Conservation (phyloP, 768 basidiomycete genomes). For the Mycena albidolilacea region DNA sequence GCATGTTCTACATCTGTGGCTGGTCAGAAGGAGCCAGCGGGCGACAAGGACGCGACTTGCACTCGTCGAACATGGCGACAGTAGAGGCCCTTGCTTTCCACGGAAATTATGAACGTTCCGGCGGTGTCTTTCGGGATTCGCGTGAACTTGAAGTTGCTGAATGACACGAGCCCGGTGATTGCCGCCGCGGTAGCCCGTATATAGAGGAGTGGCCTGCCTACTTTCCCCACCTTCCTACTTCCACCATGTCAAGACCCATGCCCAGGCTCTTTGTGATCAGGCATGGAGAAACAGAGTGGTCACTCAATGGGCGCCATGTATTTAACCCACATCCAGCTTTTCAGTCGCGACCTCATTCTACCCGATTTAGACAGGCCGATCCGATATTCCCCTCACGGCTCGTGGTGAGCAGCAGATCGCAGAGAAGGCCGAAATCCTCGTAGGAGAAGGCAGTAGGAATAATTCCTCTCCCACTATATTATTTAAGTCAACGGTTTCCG, state of each 20-base stretch:
- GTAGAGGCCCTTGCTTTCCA: neutral
- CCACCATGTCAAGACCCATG: constrained; percentile 50
- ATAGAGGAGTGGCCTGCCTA: too few species aligned
- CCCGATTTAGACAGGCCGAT: constrained; percentile 80
- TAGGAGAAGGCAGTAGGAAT: constrained; percentile 83
- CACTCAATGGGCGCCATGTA: constrained; percentile 73
- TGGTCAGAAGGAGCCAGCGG: constrained; percentile 28
- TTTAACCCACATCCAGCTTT: constrained; percentile 8
- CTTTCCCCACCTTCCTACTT: too few species aligned
- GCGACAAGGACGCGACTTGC: constrained; percentile 54
- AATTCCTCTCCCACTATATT: constrained; percentile 3
- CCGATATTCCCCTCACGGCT: constrained; percentile 89
- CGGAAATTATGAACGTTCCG: neutral
- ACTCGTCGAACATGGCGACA: constrained; percentile 74
- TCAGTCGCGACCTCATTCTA: neutral
- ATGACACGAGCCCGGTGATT: neutral
- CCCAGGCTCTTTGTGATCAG: constrained; percentile 87
- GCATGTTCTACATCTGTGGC: constrained; percentile 91
- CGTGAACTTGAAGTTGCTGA: neutral
- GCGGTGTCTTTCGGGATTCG: constrained; percentile 16
- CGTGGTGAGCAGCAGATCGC: constrained; percentile 81
- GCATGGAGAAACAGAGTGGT: constrained; percentile 96
- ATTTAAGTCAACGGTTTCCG: neutral
- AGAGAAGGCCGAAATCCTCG: constrained; percentile 73
- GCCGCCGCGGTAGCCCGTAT: too few species aligned